A percentile compares a stretch with the other conserved stretches of the same genome.
Conservation (phyloP, 2,329 filamentous ascomycete species). For the Neofusicoccum laricinum region DNA sequence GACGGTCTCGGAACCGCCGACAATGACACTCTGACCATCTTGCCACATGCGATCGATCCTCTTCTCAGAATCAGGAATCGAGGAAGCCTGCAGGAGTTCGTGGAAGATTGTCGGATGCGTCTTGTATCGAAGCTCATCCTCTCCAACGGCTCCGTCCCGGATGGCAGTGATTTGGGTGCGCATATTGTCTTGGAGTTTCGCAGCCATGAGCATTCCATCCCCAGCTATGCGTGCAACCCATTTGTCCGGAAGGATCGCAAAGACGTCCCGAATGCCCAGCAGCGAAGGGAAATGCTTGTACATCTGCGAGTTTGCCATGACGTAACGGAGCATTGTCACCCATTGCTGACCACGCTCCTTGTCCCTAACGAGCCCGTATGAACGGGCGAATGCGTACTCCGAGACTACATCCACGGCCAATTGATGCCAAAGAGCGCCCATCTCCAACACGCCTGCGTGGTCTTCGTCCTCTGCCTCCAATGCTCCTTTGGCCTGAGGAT, state of each 20-base stretch:
- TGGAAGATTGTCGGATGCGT: background rate
- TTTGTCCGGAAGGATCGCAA: background rate
- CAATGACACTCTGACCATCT: conserved; percentile 14
- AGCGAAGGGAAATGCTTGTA: conserved; percentile 12
- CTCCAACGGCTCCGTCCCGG: background rate
- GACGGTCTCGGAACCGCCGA: conserved; percentile 10
- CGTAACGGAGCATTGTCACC: background rate
- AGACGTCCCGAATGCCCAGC: background rate
- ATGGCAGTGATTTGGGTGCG: conserved; percentile 11
- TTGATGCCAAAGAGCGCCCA: conserved; percentile 5
- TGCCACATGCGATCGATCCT: conserved; percentile 10
- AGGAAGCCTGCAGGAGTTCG: background rate
- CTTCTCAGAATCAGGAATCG: conserved; percentile 10
- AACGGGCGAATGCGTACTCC: background rate
- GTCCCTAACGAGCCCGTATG: background rate
- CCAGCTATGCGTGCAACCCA: background rate
- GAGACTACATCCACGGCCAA: background rate
- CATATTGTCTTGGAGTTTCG: conserved; percentile 6
- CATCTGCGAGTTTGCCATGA: background rate
- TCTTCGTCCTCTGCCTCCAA: background rate
- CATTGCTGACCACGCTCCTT: background rate
- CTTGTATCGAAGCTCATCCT: background rate
- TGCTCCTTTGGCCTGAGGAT: background rate
- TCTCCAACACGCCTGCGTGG: background rate
- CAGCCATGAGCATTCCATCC: conserved; percentile 1